These are phyloP conservation scores for Tetrahymena borealis DNA, from an alignment of 73 alveolate genomes.

Conservation along the genomic window DNA sequence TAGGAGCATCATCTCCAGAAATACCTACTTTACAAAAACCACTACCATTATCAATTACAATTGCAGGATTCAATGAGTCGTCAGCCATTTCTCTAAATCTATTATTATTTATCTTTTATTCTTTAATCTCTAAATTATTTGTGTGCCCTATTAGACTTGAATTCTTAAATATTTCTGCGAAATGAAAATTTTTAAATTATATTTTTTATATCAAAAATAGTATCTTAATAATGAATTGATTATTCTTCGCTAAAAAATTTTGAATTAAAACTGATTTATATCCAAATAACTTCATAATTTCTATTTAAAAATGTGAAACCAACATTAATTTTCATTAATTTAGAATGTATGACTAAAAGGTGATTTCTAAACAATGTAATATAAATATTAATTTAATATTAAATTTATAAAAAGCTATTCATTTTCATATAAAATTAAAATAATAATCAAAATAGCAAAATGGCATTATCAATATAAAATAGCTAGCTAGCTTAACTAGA, in stretches of 20 bases:
- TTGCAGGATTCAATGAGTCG: slow-evolving; percentile 46
- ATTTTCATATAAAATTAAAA: no score
- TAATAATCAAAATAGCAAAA: no score
- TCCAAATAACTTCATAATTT: background rate
- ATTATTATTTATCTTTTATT: background rate
- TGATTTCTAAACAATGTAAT: no score
- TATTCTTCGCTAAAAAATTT: background rate
- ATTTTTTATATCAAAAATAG: background rate
- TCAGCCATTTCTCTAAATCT: background rate
- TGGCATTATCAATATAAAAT: no score
- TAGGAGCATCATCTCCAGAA: slow-evolving; percentile 96
- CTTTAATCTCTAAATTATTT: background rate
- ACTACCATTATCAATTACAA: slow-evolving; percentile 96
- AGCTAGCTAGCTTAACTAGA: no score
- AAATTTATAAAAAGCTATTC: no score
- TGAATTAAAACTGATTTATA: background rate
- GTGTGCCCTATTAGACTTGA: no score
- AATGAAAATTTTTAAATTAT: background rate
- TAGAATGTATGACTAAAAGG: no score
- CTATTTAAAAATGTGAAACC: background rate
- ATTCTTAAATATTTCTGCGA: no score
- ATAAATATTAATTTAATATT: no score
- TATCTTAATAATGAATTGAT: background rate
- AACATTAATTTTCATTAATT: background rate
- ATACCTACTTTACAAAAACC: slow-evolving; percentile 94